Evolutionary conservation across 352 stramenopile genomes (phyloP), one percentile per base, ranked within the genome.

Genomic region (Globisporangium barbulae): DNA sequence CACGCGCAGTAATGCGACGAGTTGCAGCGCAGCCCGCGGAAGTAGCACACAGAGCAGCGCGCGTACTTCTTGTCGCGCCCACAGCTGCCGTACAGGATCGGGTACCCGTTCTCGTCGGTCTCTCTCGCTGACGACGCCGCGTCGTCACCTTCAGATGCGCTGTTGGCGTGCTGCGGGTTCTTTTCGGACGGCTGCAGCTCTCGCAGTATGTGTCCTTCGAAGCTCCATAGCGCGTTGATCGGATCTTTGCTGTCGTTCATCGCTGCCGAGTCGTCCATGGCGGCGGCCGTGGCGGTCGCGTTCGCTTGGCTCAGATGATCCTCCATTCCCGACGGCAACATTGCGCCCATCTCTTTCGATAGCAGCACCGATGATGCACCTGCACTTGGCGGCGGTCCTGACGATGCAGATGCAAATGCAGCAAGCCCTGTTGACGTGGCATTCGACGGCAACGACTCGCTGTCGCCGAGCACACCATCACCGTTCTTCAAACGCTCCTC

Each of bases 41-140:
- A 91, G 66, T 89, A 91, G 68, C 82, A 91, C 53, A 91, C 82
- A 1, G 79, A 85, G 58, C 82, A 91, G 37, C 82, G 76, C 56
- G 76, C 79, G 61, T 91, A 91, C 44, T 77, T 75, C 50, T 91
- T 91, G 52, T 88, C 78, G 31, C 82, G 78, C 5, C 82, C 82
- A 58, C 82, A 89, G 45, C 78, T 89, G 22, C 82, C 79, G 66
- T 79, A 86, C 33, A 91, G 65, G 5, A 91, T 60, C 0, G 73
- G 69, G 35, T 79, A 69, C 13, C 80, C 82, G 42, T 89, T 70
- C 2, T 73, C 57, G 25, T 91, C 82, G 12, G 81, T 48, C 8
- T 72, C 67, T 1, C 64, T 39, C 13, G 58, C 33, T 9, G 22
- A 19, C 8, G 63, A 33, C 7, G 63, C 42, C 41, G 52, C 54